Evolutionary conservation across 768 basidiomycete genomes (phyloP), one percentile per base, ranked within the genome.

Genomic region (Suillus ampliporus): DNA sequence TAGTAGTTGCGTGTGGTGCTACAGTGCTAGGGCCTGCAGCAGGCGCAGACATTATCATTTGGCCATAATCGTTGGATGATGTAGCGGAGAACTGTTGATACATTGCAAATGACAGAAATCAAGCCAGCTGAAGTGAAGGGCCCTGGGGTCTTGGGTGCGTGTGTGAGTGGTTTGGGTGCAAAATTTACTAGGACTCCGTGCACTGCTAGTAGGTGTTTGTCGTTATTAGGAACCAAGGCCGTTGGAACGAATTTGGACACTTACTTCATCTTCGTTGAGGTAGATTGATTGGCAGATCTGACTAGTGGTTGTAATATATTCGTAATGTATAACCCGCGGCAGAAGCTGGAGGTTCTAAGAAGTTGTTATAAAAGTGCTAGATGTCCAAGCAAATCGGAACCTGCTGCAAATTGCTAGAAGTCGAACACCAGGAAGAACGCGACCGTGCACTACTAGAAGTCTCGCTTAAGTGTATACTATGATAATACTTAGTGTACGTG

Each of bases 61-160:
- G 74, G 58, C 72, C 75, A 77, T 74, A 74, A 73, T 74, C 73
- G 63, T 71, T 69, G 67, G 73, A 69, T 63, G 64, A 69, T 65
- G 73, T 62, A 62, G 74, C 69, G 64, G 73, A 67, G 66, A 76
- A 76, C 70, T 75, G 73, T 66, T 74, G 73, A 71, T 75, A 74
- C 73, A 76, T 76, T 65, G 37, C 21, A 37, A 73, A 71, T 44
- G 67, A 53, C 43, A 40, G 58, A 61, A 72, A 73, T 74, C 71
- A 72, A 65, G 38, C 37, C 64, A 63, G 68, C 28, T 51, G 50
- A 56, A 67, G 65, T 65, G 73, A 60, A 64, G 34, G 64, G 73
- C 65, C 72, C 73, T 68, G 75, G 73, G 73, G 75, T 75, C 73
- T 61, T 58, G 10, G 43, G 11, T 23, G 23, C 58, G 7, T 60